Base-by-base conservation (phyloP, 148 eudicot species). In the Linanthus parryae region DNA sequence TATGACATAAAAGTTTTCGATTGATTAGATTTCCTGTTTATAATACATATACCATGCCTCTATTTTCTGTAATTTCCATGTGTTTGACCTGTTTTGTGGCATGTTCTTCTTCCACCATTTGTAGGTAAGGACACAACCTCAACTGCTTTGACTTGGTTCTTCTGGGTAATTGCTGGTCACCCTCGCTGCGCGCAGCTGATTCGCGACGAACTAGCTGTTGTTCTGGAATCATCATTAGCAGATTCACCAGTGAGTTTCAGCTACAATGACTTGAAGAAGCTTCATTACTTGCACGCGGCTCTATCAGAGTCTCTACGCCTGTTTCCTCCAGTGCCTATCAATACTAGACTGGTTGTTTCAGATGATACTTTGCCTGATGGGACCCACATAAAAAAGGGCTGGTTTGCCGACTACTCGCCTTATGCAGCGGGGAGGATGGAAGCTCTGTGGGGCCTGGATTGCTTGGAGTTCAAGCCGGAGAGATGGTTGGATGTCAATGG, bases 321-420 rank as follows among this genome's bases (percentile, higher is more conserved):
- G n/a, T 76, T 58, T 55, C 81, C 77, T 1, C 81, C 81, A 3
- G 71, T 76, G n/a, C 81, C 76, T 1, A 68, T 76, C 2, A 65
- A 76, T 22, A 39, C 77, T 20, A 57, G 63, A 61, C 31, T 64
- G 22, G 36, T 68, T 13, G 23, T 66, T 10, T 20, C 27, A 3
- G 70, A 75, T 0, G 76, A 75, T 35, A 25, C 39, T 7, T 45
- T 75, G 37, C 66, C 67, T 1, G 69, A 71, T 20, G 80, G 76
- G 48, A 75, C 76, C 7, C 34, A 23, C 30, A 63, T 75, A 14
- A 39, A 45, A 1, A 56, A 63, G 40, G 78, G 74, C 2, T 65
- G 70, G 61, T 44, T 33, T 27, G 71, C 65, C 7, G 69, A 69
- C 38, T 73, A 68, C 42, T 69, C 73, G n/a, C 66, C 78, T 0